Conservation (phyloP, 257 asterid species). For the Capsicum rhomboideum region DNA sequence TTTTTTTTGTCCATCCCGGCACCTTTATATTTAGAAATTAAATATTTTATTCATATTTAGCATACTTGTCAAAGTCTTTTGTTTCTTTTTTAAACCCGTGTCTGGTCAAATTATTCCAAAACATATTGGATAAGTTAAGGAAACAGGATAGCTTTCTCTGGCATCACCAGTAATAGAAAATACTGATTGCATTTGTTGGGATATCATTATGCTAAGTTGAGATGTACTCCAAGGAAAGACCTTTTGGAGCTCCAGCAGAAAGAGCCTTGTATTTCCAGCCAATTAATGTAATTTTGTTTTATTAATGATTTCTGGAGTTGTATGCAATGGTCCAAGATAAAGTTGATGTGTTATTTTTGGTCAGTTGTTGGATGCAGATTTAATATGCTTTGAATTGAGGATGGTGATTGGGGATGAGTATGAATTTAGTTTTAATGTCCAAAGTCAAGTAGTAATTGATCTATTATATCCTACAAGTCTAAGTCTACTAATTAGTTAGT, state of each 20-base stretch:
- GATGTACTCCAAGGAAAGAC: neutral
- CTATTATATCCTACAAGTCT: neutral
- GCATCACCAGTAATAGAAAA: neutral
- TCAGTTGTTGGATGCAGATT: neutral
- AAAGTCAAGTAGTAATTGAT: neutral
- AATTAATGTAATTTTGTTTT: neutral
- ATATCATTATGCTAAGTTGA: neutral
- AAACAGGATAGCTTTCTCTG: neutral
- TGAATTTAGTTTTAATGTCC: neutral
- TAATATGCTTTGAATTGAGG: neutral
- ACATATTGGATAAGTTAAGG: neutral
- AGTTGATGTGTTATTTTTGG: neutral
- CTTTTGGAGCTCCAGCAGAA: neutral
- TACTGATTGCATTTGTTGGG: neutral
- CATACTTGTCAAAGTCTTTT: neutral
- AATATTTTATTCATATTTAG: neutral
- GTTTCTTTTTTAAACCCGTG: neutral
- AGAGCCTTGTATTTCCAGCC: neutral
- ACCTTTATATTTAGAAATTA: neutral
- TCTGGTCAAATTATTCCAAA: neutral
- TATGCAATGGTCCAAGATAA: neutral
- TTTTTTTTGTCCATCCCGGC: neutral
- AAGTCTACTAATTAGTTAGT: neutral
- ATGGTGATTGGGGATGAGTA: neutral
- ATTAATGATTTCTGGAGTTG: neutral